phyloP scores from a whole-genome alignment of 441 rosid species.

The Brassica hybrid region DNA sequence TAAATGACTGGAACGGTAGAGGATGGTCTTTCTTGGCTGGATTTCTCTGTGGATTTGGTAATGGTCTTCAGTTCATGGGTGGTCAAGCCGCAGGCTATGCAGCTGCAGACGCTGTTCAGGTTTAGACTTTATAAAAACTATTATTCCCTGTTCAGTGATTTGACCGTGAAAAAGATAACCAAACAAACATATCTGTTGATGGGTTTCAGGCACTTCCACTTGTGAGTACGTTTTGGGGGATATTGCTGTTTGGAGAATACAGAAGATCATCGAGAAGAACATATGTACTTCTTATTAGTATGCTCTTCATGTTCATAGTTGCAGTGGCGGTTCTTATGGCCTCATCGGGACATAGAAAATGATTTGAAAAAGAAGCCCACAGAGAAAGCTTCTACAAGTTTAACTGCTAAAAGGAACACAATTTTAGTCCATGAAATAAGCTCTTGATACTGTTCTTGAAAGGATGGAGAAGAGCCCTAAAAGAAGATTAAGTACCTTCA shows the following conservation, averaged over 20 bases:
- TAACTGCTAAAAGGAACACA: neutral
- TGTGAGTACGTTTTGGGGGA: slow-evolving; percentile 89
- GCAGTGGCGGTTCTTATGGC: slow-evolving; percentile 86
- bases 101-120: slow-evolving; percentile 94
- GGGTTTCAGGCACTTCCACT: slow-evolving; percentile 77
- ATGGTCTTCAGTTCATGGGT: slow-evolving; percentile 91
- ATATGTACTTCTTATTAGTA: slow-evolving; percentile 59
- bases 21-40: slow-evolving; percentile 92
- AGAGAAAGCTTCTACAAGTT: neutral
- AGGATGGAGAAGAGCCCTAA: neutral
- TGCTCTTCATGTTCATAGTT: slow-evolving; percentile 73
- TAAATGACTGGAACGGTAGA: slow-evolving; percentile 82
- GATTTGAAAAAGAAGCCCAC: slow-evolving; percentile 26
- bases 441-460: neutral
- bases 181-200: neutral
- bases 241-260: slow-evolving; percentile 78
- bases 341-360: slow-evolving; percentile 78
- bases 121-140: slow-evolving; percentile 25
- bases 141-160: neutral
- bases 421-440: neutral
- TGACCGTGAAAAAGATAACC: neutral
- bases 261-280: slow-evolving; percentile 76
- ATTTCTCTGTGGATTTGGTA: slow-evolving; percentile 78
- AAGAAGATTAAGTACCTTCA: neutral
- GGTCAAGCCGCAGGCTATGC: slow-evolving; percentile 96